Evolutionary conservation across 169 alveolate genomes (phyloP), one percentile per base, ranked within the genome.

Genomic region (Eimeria praecox): DNA sequence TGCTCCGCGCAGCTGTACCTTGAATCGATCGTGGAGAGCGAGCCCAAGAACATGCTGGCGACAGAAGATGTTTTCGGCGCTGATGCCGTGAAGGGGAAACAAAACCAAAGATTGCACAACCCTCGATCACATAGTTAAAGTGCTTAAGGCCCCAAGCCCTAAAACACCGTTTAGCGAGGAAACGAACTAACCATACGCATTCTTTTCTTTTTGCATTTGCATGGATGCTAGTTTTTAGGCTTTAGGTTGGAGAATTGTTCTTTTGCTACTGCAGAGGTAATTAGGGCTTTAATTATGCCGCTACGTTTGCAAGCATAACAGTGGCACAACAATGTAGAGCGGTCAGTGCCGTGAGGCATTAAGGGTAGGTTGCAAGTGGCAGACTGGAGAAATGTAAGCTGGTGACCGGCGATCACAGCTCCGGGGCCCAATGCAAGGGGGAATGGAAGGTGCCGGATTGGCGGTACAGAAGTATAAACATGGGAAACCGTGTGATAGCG

Each of bases 1-100:
- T 83, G 56, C 3, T 38, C 9, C 5, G 49, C 77, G 12, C 73
- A 83, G 91, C n/a, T 56, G 75, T 83, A 83, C 64, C 75, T 49
- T 35, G 91, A 83, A 33, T 52, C 91, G 54, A 64, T 83, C 30
- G 2, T 46, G 49, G 54, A 83, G 77, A 20, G 62, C 77, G 91
- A 38, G 18, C 91, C 91, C 38, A 83, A 33, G 54, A 30, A 59
- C 91, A 83, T 54, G 24, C 33, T 83, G 38, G 91, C 91, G 44
- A 83, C 20, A 9, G 91, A 83, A 35, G 75, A 35, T 9, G 52
- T 83, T 30, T 83, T 83, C 54, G 91, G 91, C 10, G 2, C 75
- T 9, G 91, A 52, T 24, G 38, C 18, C 9, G 30, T 49, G 42
- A 46, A 40, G n/a, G 33, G 18, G 75, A 30, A 83, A 22, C 54